Base-by-base conservation (phyloP, 441 rosid species). In the Flueggea neowawraea region DNA sequence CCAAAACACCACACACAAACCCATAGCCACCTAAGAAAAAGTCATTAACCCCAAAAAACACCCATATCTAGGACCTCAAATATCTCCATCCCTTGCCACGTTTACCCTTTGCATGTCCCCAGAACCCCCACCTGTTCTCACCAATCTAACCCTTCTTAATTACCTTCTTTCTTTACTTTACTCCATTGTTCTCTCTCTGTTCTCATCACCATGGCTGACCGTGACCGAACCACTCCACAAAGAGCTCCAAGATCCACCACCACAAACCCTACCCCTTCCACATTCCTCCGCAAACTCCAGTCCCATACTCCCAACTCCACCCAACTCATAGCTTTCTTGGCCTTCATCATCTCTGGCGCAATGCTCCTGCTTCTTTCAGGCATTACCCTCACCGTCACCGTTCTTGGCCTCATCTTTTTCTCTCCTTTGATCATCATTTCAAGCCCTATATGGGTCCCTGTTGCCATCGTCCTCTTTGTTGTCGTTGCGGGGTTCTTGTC, bases 371-470 rank as follows among this genome's bases (percentile, higher is more conserved):
- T 84, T 63, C 86, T 94, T 65, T 62, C 87, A 1, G 96, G 95
- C 17, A n/a, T 83, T 60, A 79, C 94, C 7, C 65, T 74, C 54
- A 80, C 90, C 0, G 79, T 71, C 7, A 15, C 68, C 39, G 53
- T 81, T 52, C 64, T 86, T 10, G 85, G 82, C 22, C 66, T 91
- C 43, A 73, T 87, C 61, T 67, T 85, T 66, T 70, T 83, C 43
- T 60, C 88, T 54, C 96, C 97, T 5, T 31, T 91, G 67, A 73
- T 89, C 53, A 62, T 94, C 49, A 4, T 94, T 44, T 73, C 85
- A 10, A 84, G 91, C 79, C 97, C 97, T 16, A 65, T 89, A 14
- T 94, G 97, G 93, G 14, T 89, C 45, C 94, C 96, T 0, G 5
- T 75, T 0, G 78, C 61, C 44, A 16, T 68, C 0, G 22, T 75